phyloP scores from a whole-genome alignment of 2,329 filamentous ascomycete genomes.

The Fusarium luffae region DNA sequence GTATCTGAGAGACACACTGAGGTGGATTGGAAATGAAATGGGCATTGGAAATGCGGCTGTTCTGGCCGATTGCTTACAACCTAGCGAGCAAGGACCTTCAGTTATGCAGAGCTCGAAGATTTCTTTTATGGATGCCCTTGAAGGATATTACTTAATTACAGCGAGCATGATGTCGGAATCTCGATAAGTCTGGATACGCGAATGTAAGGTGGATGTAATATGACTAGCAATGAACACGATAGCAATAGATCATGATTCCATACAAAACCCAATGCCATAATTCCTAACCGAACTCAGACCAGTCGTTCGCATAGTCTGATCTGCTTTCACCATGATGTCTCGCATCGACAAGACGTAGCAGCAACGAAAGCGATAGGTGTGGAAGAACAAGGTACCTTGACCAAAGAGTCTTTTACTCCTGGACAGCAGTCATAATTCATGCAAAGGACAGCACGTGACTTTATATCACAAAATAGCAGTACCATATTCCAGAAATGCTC shows the following conservation, averaged over 20 bases:
- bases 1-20: background rate
- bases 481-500: background rate
- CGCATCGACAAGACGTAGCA: no score
- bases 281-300: background rate
- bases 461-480: background rate
- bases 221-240: background rate
- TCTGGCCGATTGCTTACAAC: background rate
- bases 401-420: no score
- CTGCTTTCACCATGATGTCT: no score
- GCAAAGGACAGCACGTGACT: background rate
- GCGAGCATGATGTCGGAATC: constrained; percentile 21
- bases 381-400: no score
- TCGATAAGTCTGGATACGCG: rapidly evolving
- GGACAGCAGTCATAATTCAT: background rate
- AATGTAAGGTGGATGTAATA: background rate
- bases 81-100: background rate
- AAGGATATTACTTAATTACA: constrained; percentile 17
- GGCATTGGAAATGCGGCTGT: constrained; percentile 8
- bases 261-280: background rate
- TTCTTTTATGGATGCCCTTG: constrained; percentile 10
- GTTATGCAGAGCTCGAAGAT: constrained; percentile 2
- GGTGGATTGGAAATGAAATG: constrained; percentile 8
- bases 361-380: no score
- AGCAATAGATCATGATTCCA: background rate
- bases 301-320: no score